Percentiles rank a stretch among this genome's conserved stretches.
phyloP scores from a whole-genome alignment of 2,329 filamentous ascomycete genomes.

The Elsinoe necatrix region DNA sequence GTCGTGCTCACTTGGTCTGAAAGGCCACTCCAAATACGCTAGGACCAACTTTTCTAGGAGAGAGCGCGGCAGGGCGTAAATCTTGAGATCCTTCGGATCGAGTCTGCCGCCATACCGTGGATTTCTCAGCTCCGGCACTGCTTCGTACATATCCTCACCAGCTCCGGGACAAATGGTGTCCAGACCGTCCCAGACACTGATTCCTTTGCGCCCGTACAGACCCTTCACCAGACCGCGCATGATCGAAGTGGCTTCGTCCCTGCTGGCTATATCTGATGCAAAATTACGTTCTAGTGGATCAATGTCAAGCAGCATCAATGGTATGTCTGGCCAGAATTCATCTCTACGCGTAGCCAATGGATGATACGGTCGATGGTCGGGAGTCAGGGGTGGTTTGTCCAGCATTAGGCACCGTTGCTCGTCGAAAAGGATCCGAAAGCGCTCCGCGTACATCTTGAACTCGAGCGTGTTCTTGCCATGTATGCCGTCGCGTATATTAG shows the following conservation, averaged over 20 bases:
- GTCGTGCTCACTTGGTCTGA: constrained; percentile 30
- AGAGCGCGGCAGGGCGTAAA: constrained; percentile 43
- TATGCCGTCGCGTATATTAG: constrained; percentile 2
- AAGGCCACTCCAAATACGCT: constrained; percentile 59
- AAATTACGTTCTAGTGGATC: constrained; percentile 44
- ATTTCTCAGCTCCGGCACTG: constrained; percentile 46
- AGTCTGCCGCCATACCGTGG: constrained; percentile 38
- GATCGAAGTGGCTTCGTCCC: constrained; percentile 21
- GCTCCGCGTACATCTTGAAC: constrained; percentile 1
- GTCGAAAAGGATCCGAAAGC: neutral
- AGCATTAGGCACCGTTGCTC: neutral
- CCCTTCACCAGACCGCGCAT: constrained; percentile 42
- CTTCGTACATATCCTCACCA: constrained; percentile 42
- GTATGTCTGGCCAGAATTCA: constrained; percentile 60
- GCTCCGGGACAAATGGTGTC: constrained; percentile 53
- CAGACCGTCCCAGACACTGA: constrained; percentile 39
- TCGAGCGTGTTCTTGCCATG: neutral
- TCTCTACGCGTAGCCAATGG: constrained; percentile 49
- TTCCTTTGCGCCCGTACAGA: constrained; percentile 31
- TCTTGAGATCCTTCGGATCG: constrained; percentile 37
- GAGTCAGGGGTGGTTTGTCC: constrained; percentile 40
- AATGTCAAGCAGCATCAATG: constrained; percentile 56
- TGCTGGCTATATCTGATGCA: constrained; percentile 24
- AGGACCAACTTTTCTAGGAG: constrained; percentile 53
- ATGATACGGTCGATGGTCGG: constrained; percentile 64